Evolutionary conservation across 768 basidiomycete genomes (phyloP), one percentile per base, ranked within the genome.

Genomic region (Tricholomella constricta): DNA sequence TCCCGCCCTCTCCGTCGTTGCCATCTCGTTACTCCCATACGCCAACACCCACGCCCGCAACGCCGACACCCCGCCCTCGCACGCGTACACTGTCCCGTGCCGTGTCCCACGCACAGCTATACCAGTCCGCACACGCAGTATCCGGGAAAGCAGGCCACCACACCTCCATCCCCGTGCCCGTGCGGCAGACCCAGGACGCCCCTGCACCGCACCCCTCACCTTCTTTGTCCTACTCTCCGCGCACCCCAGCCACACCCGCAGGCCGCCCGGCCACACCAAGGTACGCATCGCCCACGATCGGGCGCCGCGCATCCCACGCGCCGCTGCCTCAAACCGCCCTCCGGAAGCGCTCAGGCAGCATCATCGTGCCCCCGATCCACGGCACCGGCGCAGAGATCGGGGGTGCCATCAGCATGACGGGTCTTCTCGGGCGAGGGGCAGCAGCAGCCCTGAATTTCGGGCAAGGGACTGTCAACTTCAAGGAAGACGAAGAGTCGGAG

Each of bases 321-420:
- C 69, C 65, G 23, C 57, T 65, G 17, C 62, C 69, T 22, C 61
- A 64, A 41, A 52, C 62, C 6, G 52, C 57, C 37, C 60, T 62
- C 37, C 62, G 70, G 26, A 70, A 67, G 44, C 65, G 70, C 22
- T 68, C 72, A 2, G 69, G 69, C 42, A 74, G 67, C 22, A 60
- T 68, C 34, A 52, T 69, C n/a, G 64, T 62, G 8, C 56, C 57
- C 6, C 52, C 62, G 15, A 55, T 53, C 27, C 36, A 44, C 40
- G 57, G 56, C 15, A 53, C 49, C 41, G 61, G 55, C 9, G 60
- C 56, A 15, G 64, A 63, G n/a, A 54, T 58, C 20, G 56, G 65
- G 15, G 54, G 48, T 14, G 59, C 57, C 19, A 53, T 58, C 2
- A 49, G 62, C n/a, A 61, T 62, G 61, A 59, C 58, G 38, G 61